Evolutionary conservation across 2,329 filamentous ascomycete species (phyloP).

Genomic region (Neofusicoccum sp.): DNA sequence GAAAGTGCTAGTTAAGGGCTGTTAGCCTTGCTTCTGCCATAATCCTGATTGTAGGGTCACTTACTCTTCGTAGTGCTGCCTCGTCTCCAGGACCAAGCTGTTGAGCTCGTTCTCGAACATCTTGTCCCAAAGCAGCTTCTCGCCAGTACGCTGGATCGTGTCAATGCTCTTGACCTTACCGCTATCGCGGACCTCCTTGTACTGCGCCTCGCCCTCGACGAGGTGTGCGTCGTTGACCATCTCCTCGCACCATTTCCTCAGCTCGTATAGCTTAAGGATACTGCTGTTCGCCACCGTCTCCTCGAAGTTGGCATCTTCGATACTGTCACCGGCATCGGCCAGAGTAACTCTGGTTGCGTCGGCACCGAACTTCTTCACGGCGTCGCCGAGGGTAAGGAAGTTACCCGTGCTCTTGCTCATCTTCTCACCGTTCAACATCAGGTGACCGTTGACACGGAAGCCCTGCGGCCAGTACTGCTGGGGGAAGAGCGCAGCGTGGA

Average conservation of each 20-base stretch:
- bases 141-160: slow-evolving; percentile 63
- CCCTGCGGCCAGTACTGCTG: slow-evolving; percentile 84
- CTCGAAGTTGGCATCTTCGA: slow-evolving; percentile 96
- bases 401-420: slow-evolving; percentile 98
- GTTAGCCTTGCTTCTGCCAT: slow-evolving; percentile 14
- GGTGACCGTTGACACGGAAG: slow-evolving; percentile 86
- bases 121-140: slow-evolving; percentile 76
- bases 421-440: slow-evolving; percentile 95
- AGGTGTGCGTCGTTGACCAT: slow-evolving; percentile 61
- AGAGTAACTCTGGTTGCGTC: slow-evolving; percentile 89
- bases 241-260: slow-evolving; percentile 92
- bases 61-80: slow-evolving; percentile 70
- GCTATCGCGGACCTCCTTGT: slow-evolving; percentile 40
- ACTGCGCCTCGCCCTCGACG: slow-evolving; percentile 44
- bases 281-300: slow-evolving; percentile 90
- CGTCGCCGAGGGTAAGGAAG: slow-evolving; percentile 86
- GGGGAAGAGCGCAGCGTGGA: slow-evolving; percentile 86
- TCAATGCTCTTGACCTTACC: slow-evolving; percentile 51
- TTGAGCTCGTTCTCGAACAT: slow-evolving; percentile 95
- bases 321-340: slow-evolving; percentile 90
- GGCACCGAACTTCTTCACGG: slow-evolving; percentile 88
- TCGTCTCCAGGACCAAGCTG: slow-evolving; percentile 72
- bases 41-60: slow-evolving; percentile 22
- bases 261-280: slow-evolving; percentile 78
- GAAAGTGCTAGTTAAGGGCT: slow-evolving; percentile 25